Evolutionary conservation across 2,329 filamentous ascomycete species (phyloP).

Genomic region (Pseudogymnoascus sp.): DNA sequence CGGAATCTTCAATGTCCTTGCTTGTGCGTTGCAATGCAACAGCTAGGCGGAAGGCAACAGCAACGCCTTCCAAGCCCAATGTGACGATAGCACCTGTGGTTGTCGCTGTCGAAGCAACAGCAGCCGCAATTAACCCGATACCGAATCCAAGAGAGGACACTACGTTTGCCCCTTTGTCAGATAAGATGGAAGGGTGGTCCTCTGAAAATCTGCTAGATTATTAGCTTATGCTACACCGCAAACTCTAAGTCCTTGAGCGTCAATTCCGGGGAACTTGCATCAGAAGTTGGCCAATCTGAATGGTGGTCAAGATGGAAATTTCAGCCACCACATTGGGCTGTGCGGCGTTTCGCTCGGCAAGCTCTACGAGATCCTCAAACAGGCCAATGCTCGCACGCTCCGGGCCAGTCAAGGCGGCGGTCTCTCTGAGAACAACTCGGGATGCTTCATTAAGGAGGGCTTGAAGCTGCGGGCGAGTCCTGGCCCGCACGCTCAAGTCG

Average conservation of each 20-base stretch:
- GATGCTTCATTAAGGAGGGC: background rate
- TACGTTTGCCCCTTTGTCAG: background rate
- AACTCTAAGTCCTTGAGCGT: background rate
- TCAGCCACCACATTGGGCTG: background rate
- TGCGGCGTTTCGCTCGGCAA: background rate
- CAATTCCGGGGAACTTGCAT: background rate
- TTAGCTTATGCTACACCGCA: background rate
- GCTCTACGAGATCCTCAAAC: background rate
- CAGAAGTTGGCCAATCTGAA: background rate
- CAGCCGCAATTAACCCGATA: slow-evolving; percentile 17
- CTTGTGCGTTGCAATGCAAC: slow-evolving; percentile 14
- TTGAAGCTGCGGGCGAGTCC: background rate
- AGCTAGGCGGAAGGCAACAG: slow-evolving; percentile 15
- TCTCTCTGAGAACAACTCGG: background rate
- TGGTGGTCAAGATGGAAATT: background rate
- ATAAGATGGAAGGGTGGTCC: background rate
- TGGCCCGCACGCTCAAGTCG: background rate
- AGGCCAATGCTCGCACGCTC: background rate
- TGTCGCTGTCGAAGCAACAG: slow-evolving; percentile 13
- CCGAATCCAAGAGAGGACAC: slow-evolving; percentile 16
- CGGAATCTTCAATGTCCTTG: slow-evolving; percentile 12
- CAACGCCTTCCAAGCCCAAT: slow-evolving; percentile 11
- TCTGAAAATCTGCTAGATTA: background rate
- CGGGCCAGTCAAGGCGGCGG: background rate
- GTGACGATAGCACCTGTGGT: slow-evolving; percentile 12